phyloP scores from a whole-genome alignment of 345 rosid genomes.

The Turnera subulata region DNA sequence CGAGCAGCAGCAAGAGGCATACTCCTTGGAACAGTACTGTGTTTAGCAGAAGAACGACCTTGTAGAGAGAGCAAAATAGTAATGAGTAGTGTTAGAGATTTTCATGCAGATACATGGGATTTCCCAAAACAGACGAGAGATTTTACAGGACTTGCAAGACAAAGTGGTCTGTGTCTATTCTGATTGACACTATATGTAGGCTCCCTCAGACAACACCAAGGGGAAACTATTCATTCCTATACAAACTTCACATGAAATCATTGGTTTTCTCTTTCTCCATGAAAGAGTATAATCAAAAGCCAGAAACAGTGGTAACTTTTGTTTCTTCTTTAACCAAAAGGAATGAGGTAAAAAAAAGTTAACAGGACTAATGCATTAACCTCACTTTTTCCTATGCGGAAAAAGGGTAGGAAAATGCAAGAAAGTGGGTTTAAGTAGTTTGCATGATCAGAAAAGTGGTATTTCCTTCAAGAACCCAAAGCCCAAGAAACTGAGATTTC shows the following conservation, averaged over 20 bases:
- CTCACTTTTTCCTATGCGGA: slow-evolving; percentile 13
- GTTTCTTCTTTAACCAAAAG: slow-evolving; percentile 22
- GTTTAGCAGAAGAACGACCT: slow-evolving; percentile 10
- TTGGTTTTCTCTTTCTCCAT: slow-evolving; percentile 32
- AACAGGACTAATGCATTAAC: slow-evolving; percentile 23
- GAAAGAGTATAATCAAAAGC: slow-evolving; percentile 33
- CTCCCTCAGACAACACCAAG: slow-evolving; percentile 11
- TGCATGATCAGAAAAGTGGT: slow-evolving; percentile 47
- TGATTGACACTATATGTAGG: slow-evolving; percentile 23
- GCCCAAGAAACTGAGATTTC: slow-evolving; percentile 60
- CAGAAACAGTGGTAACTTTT: slow-evolving; percentile 20
- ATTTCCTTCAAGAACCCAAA: slow-evolving; percentile 43
- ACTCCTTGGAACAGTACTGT: background rate
- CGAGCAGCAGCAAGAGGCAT: slow-evolving; percentile 11
- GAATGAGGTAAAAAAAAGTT: slow-evolving; percentile 25
- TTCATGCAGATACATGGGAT: slow-evolving; percentile 15
- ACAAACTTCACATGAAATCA: slow-evolving; percentile 35
- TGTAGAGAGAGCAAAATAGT: slow-evolving; percentile 12
- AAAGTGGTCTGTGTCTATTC: slow-evolving; percentile 15
- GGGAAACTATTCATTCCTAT: slow-evolving; percentile 17
- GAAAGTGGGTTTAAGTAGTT: slow-evolving; percentile 39
- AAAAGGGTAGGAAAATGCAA: slow-evolving; percentile 2
- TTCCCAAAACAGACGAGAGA: slow-evolving; percentile 14
- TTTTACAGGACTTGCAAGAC: slow-evolving; percentile 11
- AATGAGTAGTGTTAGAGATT: slow-evolving; percentile 1